Evolutionary conservation across 805 yeast genomes (phyloP).

Genomic region (Cephaloascus albidus): DNA sequence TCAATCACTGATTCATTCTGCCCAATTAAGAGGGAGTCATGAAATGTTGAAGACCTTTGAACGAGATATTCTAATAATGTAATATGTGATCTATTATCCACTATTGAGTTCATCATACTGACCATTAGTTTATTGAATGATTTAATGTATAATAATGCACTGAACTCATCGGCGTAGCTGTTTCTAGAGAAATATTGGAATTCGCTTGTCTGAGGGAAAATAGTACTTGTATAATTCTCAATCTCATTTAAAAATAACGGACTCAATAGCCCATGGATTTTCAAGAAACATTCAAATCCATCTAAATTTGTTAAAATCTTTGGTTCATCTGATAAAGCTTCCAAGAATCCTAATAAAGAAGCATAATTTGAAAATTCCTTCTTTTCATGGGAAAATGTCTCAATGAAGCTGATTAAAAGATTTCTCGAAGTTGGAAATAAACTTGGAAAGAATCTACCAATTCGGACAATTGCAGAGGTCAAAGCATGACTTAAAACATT

Average conservation of each 20-base stretch:
- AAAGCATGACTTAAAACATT: constrained; percentile 22
- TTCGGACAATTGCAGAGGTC: constrained; percentile 16
- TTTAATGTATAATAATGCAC: constrained; percentile 25
- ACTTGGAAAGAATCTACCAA: constrained; percentile 15
- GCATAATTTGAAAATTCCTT: constrained; percentile 21
- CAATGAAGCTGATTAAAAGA: constrained; percentile 15
- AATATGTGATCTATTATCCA: constrained; percentile 11
- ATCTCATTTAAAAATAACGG: constrained; percentile 19
- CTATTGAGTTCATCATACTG: constrained; percentile 20
- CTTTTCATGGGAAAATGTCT: constrained; percentile 12
- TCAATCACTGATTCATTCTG: neutral
- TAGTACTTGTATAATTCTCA: constrained; percentile 18
- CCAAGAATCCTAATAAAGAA: constrained; percentile 23
- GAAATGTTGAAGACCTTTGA: constrained; percentile 2
- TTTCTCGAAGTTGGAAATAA: constrained; percentile 7
- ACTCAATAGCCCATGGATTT: neutral
- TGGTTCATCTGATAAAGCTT: constrained; percentile 19
- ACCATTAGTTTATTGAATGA: constrained; percentile 23
- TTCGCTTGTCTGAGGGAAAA: constrained; percentile 9
- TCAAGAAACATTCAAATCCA: neutral
- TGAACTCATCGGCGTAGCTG: constrained; percentile 19
- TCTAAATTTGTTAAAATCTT: constrained; percentile 11
- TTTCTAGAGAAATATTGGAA: constrained; percentile 11
- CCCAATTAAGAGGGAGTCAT: neutral
- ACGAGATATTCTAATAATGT: constrained; percentile 20